phyloP scores from a whole-genome alignment of 805 yeast species.

The Saccharomycopsis lassenensis region DNA sequence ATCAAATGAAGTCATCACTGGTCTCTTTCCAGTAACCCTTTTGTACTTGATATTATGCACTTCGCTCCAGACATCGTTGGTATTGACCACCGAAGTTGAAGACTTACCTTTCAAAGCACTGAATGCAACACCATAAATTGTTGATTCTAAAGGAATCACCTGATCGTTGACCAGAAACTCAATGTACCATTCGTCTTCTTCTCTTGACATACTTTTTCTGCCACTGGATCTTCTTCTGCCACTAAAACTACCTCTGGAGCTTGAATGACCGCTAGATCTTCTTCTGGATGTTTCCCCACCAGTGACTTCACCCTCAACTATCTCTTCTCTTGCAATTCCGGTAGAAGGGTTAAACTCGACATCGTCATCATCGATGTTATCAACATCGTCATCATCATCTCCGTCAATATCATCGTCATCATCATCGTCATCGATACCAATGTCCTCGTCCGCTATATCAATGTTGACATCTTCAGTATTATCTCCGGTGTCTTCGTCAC shows the following conservation, averaged over 20 bases:
- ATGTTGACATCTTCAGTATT: slow-evolving; percentile 8
- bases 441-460: too few species aligned
- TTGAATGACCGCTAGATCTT: too few species aligned
- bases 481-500: slow-evolving; percentile 13
- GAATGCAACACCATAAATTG: slow-evolving; percentile 67
- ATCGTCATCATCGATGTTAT: not conserved
- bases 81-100: slow-evolving; percentile 30
- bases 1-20: too few species aligned
- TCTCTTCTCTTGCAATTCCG: too few species aligned
- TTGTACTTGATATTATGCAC: slow-evolving; percentile 42
- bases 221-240: slow-evolving; percentile 20
- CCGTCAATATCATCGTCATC: slow-evolving; percentile 18
- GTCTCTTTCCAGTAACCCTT: slow-evolving; percentile 25
- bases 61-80: slow-evolving; percentile 45
- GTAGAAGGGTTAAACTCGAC: not conserved
- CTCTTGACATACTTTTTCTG: slow-evolving; percentile 1
- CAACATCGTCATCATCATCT: slow-evolving; percentile 20
- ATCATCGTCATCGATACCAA: slow-evolving; percentile 12
- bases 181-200: slow-evolving; percentile 27
- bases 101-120: slow-evolving; percentile 31
- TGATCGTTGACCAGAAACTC: slow-evolving; percentile 52
- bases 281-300: too few species aligned
- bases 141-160: slow-evolving; percentile 49
- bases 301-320: not conserved
- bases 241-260: too few species aligned